Evolutionary conservation across 176 grass and related monocot genomes (phyloP), one percentile per base, ranked within the genome.

Genomic region (Hsuehochloa calcarea): DNA sequence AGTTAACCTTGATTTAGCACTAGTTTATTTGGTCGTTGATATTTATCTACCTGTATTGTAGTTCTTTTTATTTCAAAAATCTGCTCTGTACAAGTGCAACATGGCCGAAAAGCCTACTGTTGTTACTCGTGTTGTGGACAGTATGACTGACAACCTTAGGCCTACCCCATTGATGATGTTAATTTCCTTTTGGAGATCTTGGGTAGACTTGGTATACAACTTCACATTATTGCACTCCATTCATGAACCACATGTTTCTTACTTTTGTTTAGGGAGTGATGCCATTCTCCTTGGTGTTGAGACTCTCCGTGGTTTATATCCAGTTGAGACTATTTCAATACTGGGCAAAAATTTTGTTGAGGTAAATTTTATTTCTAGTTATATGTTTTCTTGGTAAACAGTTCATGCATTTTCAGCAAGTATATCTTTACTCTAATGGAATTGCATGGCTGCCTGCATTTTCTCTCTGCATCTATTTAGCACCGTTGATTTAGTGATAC

Each of bases 111-210:
- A 99, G 56, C 93, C 97, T 35, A 93, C 92, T 85, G 92, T 99
- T 72, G 72, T 99, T 71, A 99, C 97, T 78, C 93, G 97, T 88
- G 97, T 99, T 4, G 97, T 99, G 74, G 97, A 99, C 86, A 99
- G 97, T 81, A 99, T 99, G 97, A 96, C 97, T 68, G 97, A 94
- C 75, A 99, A 99, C 84, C 90, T 99, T 52, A 91, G 97, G 82
- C 97, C 97, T 58, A 99, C 97, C 29, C 29, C 29, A 29, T 1
- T 29, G 29, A 60, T 31, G 54, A 47, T 69, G 43, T 29, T 38
- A 56, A 15, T 65, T 70, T 12, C 51, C 11, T 37, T 81, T 44
- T 76, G 25, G 38, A 69, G 45, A 50, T 50, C 29, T 22, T 71
- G 20, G 3, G 11, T 75, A 60, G 51, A 58, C 19, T 61, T 37